phyloP scores from a whole-genome alignment of 139 green algal genomes.

The Asterochloris sp. region DNA sequence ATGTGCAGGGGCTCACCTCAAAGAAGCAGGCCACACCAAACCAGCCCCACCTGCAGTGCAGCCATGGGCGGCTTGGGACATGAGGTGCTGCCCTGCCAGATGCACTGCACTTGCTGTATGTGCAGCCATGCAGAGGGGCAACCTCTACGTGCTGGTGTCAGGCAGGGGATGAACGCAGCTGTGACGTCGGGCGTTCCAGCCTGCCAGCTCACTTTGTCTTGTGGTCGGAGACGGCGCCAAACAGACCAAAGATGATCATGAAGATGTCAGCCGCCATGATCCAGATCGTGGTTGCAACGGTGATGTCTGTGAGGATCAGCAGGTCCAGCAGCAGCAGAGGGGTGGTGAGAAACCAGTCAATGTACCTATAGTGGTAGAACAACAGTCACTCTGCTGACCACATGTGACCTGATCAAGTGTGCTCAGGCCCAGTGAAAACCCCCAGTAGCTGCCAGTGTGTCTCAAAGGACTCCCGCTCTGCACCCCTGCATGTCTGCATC shows the following conservation, averaged over 20 bases:
- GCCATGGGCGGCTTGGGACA: too few relatives aligned
- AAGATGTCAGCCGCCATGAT: constrained; percentile 22
- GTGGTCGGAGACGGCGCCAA: constrained; percentile 14
- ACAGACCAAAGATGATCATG: constrained; percentile 28
- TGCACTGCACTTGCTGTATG: too few relatives aligned
- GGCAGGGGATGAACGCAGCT: too few relatives aligned
- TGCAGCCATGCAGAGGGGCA: too few relatives aligned
- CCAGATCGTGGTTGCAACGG: constrained; percentile 21
- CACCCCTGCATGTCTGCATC: not conserved
- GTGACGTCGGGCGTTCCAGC: too few relatives aligned
- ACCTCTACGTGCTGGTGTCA: too few relatives aligned
- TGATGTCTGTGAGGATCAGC: not conserved
- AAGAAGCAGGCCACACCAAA: constrained; percentile 11
- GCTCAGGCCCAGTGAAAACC: not conserved
- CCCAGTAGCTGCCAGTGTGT: not conserved
- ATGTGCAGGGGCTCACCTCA: not conserved
- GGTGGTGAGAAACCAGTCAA: constrained; percentile 32
- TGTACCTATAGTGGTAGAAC: constrained; percentile 12
- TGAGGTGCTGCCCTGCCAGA: too few relatives aligned
- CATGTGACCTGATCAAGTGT: not conserved
- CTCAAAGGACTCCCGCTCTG: not conserved
- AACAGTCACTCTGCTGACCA: not conserved
- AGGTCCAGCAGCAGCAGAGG: constrained; percentile 28
- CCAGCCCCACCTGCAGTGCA: constrained; percentile 16
- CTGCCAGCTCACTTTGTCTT: not conserved